Evolutionary conservation across 208 protist genomes (phyloP).

Genomic region (Tritrichomonas musculus): DNA sequence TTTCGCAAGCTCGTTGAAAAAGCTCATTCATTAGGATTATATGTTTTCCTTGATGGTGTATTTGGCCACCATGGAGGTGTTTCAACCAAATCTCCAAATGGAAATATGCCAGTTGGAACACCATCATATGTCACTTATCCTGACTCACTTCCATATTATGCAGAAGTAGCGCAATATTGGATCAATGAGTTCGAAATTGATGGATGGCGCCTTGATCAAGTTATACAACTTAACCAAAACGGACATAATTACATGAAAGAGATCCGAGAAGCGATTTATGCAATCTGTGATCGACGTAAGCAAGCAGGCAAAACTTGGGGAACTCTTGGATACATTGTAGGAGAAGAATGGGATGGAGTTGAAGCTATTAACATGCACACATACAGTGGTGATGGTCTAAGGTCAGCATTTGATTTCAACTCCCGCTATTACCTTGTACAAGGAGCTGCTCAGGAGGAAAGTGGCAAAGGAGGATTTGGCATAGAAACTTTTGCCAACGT

Average conservation of each 20-base stretch:
- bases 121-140: background rate
- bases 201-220: conserved; percentile 21
- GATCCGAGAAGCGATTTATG: background rate
- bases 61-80: background rate
- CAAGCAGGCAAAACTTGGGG: background rate
- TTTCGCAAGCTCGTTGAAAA: background rate
- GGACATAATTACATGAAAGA: background rate
- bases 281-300: background rate
- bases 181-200: conserved; percentile 3
- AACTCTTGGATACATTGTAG: conserved; percentile 7
- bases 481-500: background rate
- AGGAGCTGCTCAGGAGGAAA: background rate
- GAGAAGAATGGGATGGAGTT: background rate
- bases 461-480: background rate
- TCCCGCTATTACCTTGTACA: background rate
- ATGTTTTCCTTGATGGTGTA: conserved; percentile 32
- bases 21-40: background rate
- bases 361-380: background rate
- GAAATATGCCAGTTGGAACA: background rate
- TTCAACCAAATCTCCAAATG: background rate
- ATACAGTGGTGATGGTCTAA: background rate
- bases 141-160: background rate
- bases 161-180: conserved; percentile 15
- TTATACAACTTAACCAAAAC: conserved; percentile 20
- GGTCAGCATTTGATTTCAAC: conserved; percentile 4